Percentiles rank a stretch among this genome's conserved stretches.
Evolutionary conservation across 163 green algal species (phyloP).

Genomic region (Scenedesmus sp.): DNA sequence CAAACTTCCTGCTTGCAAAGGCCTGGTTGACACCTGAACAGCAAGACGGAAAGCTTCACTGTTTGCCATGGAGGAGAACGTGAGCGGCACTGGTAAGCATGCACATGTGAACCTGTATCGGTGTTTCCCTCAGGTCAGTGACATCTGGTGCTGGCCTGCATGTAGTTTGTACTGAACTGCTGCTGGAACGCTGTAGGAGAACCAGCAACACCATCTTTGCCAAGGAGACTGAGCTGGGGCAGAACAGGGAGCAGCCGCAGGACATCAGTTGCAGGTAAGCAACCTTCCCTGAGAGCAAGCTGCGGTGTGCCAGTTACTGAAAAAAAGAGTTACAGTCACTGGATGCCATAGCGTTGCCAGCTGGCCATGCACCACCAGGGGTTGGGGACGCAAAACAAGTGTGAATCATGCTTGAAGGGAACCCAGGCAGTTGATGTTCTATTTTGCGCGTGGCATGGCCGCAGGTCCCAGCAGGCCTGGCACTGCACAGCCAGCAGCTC

Average conservation of each 20-base stretch:
- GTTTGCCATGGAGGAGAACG: neutral
- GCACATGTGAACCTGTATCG: neutral
- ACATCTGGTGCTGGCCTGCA: neutral
- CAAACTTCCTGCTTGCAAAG: neutral
- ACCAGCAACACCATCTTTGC: neutral
- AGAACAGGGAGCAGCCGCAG: neutral
- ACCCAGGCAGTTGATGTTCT: no score
- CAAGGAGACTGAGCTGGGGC: conserved; percentile 30
- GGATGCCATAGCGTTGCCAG: no score
- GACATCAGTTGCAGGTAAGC: conserved; percentile 18
- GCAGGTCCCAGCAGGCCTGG: neutral
- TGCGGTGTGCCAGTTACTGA: neutral
- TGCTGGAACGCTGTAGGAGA: neutral
- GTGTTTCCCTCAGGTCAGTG: neutral
- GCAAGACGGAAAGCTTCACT: neutral
- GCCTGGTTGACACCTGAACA: neutral
- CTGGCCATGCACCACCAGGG: no score
- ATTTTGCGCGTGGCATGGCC: neutral
- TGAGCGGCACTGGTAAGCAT: neutral
- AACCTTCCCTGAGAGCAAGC: neutral
- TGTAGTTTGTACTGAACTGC: neutral
- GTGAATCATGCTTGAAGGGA: no score
- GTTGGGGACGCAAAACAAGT: no score
- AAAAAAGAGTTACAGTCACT: no score
- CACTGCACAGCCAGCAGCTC: neutral